Evolutionary conservation across 768 basidiomycete genomes (phyloP).

Genomic region (Rhodotorula taiwanensis): DNA sequence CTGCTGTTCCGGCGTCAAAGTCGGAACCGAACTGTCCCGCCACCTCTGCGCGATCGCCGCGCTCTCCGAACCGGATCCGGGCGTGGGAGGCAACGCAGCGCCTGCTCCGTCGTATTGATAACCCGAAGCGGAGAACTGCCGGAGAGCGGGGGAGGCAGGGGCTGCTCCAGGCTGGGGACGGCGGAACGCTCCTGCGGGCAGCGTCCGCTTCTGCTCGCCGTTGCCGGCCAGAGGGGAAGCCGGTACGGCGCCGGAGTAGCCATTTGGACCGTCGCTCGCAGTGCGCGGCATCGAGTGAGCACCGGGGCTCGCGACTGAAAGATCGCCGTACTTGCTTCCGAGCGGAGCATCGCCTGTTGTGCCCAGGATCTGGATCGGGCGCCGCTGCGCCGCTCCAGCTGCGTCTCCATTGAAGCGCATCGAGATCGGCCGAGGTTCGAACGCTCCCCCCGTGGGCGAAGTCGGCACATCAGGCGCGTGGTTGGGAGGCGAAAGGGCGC

Average conservation of each 20-base stretch:
- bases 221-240: not conserved
- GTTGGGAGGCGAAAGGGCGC: too few species aligned
- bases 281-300: not conserved
- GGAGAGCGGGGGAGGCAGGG: not conserved
- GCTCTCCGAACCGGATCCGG: constrained; percentile 15
- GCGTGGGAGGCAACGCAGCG: not conserved
- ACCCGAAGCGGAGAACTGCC: constrained; percentile 17
- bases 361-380: constrained; percentile 16
- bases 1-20: not conserved
- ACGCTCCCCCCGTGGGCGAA: not conserved
- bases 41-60: constrained; percentile 22
- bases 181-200: constrained; percentile 33
- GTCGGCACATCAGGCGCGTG: too few species aligned
- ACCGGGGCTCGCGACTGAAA: constrained; percentile 27
- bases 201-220: constrained; percentile 18
- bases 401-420: not conserved
- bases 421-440: constrained; percentile 26
- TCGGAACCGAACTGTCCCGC: constrained; percentile 1
- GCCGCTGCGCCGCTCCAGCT: not conserved
- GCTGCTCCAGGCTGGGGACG: not conserved
- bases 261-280: not conserved
- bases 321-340: constrained; percentile 29
- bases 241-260: constrained; percentile 10
- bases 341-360: not conserved
- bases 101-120: constrained; percentile 7